Evolutionary conservation across 148 eudicot species (phyloP).

Genomic region (Spergularia marina): DNA sequence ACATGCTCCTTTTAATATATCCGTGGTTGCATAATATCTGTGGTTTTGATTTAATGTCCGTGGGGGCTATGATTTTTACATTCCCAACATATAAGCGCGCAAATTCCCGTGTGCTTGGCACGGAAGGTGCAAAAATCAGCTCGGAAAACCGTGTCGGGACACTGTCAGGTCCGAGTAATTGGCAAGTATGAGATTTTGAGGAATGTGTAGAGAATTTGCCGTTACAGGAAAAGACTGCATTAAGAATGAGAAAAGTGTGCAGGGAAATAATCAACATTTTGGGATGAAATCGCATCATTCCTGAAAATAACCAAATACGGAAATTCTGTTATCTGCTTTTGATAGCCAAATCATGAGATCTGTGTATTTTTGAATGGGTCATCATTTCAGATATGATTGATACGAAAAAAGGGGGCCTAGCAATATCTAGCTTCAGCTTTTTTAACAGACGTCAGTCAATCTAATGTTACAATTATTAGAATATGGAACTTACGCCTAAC

Average conservation of each 20-base stretch:
- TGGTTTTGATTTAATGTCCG: not conserved
- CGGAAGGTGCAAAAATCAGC: too few species aligned
- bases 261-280: not conserved
- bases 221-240: not conserved
- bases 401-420: not conserved
- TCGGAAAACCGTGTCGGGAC: too few species aligned
- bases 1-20: constrained; percentile 30
- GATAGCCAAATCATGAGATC: not conserved
- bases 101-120: too few species aligned
- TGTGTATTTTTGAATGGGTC: not conserved
- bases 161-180: too few species aligned
- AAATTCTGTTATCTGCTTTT: not conserved
- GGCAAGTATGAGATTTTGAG: not conserved
- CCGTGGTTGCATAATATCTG: not conserved
- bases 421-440: too few species aligned
- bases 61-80: too few species aligned
- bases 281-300: not conserved
- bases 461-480: too few species aligned
- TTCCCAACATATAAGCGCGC: too few species aligned
- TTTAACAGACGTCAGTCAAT: too few species aligned
- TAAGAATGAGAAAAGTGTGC: not conserved
- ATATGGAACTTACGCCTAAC: too few species aligned
- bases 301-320: not conserved
- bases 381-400: constrained; percentile 1
- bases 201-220: not conserved